phyloP scores from a whole-genome alignment of 1,284 basidiomycete genomes.

The Heterobasidion irregulare region DNA sequence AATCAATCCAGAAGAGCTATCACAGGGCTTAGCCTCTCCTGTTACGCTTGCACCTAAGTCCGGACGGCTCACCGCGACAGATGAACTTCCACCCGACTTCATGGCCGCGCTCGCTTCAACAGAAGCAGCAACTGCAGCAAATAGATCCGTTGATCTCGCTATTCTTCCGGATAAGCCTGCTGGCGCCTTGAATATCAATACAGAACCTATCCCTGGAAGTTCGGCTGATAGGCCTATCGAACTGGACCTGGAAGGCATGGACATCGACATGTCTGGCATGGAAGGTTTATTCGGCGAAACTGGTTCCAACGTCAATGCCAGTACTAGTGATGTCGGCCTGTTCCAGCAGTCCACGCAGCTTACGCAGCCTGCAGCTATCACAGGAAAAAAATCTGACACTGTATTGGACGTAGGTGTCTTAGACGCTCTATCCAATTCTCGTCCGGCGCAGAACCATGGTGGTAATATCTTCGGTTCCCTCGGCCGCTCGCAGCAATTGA shows the following conservation, averaged over 20 bases:
- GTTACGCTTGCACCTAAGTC: slow-evolving; percentile 74
- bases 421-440: slow-evolving; percentile 8
- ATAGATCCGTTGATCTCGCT: slow-evolving; percentile 31
- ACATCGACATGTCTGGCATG: slow-evolving; percentile 35
- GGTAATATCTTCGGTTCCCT: slow-evolving; percentile 15
- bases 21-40: slow-evolving; percentile 52
- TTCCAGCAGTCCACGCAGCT: neutral
- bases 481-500: neutral
- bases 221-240: slow-evolving; percentile 76
- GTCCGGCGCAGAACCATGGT: slow-evolving; percentile 1
- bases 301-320: slow-evolving; percentile 2
- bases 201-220: slow-evolving; percentile 37
- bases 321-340: slow-evolving; percentile 7
- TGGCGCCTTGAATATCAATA: slow-evolving; percentile 15
- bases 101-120: slow-evolving; percentile 50
- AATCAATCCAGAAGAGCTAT: slow-evolving; percentile 49
- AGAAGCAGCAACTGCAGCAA: slow-evolving; percentile 14
- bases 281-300: slow-evolving; percentile 17
- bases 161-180: slow-evolving; percentile 20
- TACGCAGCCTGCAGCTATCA: neutral
- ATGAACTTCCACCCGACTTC: slow-evolving; percentile 48
- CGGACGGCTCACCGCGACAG: slow-evolving; percentile 43
- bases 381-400: slow-evolving; percentile 16
- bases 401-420: slow-evolving; percentile 16
- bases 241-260: slow-evolving; percentile 60